Evolutionary conservation across 192 early-diverging fungal genomes (phyloP), one percentile per base, ranked within the genome.

Genomic region (Gryganskiella cystojenkinii): DNA sequence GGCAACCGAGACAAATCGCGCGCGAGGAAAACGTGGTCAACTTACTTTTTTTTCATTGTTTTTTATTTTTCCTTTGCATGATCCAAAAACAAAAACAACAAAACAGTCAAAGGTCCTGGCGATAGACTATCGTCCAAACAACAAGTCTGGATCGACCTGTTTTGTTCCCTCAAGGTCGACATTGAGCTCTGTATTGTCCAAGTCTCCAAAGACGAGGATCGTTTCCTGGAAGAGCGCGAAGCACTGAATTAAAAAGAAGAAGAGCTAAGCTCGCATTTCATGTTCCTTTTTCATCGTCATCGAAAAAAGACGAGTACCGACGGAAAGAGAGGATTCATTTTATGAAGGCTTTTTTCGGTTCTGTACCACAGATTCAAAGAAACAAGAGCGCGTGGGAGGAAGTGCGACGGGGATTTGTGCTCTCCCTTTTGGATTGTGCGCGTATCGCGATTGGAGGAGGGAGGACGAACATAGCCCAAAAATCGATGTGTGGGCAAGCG

Each of bases 111-210:
- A 61, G 89, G 91, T 0, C 91, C 91, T 10, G 87, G 84, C 3
- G 91, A 92, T 74, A 87, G 75, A 42, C 82, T 92, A 15, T 90
- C 89, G 22, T 88, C 89, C 28, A 84, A 86, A 15, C 91, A 93
- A 67, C 49, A 79, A 63, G 15, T 89, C 46, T 92, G 91, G 91
- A 87, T 92, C 44, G 87, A 90, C 22, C 73, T 89, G n/a, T 62
- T 92, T 28, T 47, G 83, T 7, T 81, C 56, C 28, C 78, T 79
- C 13, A 81, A 73, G 10, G 75, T 92, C 17, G 82, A 74, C 27
- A 88, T 89, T 50, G 91, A 92, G 73, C 79, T 92, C 1, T 92
- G 91, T 37, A 61, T 85, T 28, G 87, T 92, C 11, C 80, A 75
- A 47, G 80, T 81, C 7, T 81, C 82, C 64, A 65, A 80, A 2